Conservation (phyloP, 345 rosid species). For the Draba incana region DNA sequence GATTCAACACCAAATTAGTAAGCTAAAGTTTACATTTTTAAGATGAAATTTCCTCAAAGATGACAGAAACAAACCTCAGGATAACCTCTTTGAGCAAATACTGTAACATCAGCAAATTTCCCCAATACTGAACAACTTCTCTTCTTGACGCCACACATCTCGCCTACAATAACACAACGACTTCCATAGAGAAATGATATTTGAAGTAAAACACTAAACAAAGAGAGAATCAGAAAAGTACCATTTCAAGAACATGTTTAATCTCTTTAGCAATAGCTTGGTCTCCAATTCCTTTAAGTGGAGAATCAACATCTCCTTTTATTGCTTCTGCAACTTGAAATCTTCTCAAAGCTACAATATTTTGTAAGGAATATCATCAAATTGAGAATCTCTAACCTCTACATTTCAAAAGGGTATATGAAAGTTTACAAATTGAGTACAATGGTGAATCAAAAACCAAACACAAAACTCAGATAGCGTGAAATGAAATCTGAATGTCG, state of each 20-base stretch:
- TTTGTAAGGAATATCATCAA: slow-evolving; percentile 8
- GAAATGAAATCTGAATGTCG: slow-evolving; percentile 52
- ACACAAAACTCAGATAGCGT: background rate
- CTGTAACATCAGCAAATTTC: slow-evolving; percentile 70
- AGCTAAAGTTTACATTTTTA: slow-evolving; percentile 17
- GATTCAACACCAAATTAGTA: slow-evolving; percentile 28
- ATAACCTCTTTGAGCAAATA: slow-evolving; percentile 83
- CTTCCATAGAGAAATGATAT: background rate
- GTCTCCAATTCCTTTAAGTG: slow-evolving; percentile 66
- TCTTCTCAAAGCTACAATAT: slow-evolving; percentile 53
- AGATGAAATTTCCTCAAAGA: background rate
- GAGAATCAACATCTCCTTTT: slow-evolving; percentile 60
- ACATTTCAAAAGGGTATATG: background rate
- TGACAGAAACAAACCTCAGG: slow-evolving; percentile 64
- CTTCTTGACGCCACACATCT: slow-evolving; percentile 68
- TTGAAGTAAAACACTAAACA: background rate
- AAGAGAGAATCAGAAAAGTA: slow-evolving; percentile 30
- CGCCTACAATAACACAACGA: slow-evolving; percentile 48
- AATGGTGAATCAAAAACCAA: slow-evolving; percentile 27
- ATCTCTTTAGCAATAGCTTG: slow-evolving; percentile 64
- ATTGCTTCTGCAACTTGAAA: slow-evolving; percentile 65
- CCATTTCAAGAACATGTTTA: slow-evolving; percentile 79
- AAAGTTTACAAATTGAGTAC: background rate
- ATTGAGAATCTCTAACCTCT: background rate
- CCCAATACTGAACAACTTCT: slow-evolving; percentile 59